These are phyloP conservation scores for Malassezia psittaci DNA, from an alignment of 1,284 basidiomycete species.

Conservation along the genomic window DNA sequence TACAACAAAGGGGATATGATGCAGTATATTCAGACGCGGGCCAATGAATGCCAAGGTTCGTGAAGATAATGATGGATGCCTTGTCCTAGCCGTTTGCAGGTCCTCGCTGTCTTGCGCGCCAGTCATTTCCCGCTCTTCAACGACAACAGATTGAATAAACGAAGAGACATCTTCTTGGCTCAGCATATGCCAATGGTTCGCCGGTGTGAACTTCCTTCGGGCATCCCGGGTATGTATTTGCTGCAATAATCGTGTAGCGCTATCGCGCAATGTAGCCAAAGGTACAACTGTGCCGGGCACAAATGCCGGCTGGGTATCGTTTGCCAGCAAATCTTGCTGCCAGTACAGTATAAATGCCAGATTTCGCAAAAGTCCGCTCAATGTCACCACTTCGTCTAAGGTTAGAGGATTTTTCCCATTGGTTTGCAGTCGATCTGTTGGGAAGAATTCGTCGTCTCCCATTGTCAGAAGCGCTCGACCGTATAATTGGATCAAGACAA, in stretches of 20 bases:
- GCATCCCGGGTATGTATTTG: slow-evolving; percentile 41
- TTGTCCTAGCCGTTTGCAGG: background rate
- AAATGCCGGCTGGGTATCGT: slow-evolving; percentile 1
- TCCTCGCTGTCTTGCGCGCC: slow-evolving; percentile 5
- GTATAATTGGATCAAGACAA: slow-evolving; percentile 75
- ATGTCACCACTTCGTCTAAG: slow-evolving; percentile 66
- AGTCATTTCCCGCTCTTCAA: slow-evolving; percentile 36
- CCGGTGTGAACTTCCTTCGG: slow-evolving; percentile 23
- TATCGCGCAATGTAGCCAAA: slow-evolving; percentile 22
- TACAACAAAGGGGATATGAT: slow-evolving; percentile 92
- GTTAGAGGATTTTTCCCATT: slow-evolving; percentile 53
- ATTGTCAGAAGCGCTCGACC: slow-evolving; percentile 76
- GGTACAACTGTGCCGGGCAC: slow-evolving; percentile 17
- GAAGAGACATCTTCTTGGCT: slow-evolving; percentile 62
- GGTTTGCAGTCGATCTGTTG: slow-evolving; percentile 23
- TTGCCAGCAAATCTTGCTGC: slow-evolving; percentile 32
- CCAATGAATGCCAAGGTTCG: slow-evolving; percentile 65
- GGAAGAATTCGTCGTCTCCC: slow-evolving; percentile 93
- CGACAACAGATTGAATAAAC: slow-evolving; percentile 77
- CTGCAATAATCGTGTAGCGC: slow-evolving; percentile 34
- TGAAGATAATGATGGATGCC: slow-evolving; percentile 37
- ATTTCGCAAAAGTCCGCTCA: slow-evolving; percentile 63
- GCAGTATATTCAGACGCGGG: slow-evolving; percentile 77
- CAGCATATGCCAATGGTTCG: slow-evolving; percentile 74
- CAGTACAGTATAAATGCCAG: slow-evolving; percentile 72